A percentile compares a stretch with the other conserved stretches of the same genome.
phyloP scores from a whole-genome alignment of 176 grass and related monocot genomes.

The Cocos nucifera region DNA sequence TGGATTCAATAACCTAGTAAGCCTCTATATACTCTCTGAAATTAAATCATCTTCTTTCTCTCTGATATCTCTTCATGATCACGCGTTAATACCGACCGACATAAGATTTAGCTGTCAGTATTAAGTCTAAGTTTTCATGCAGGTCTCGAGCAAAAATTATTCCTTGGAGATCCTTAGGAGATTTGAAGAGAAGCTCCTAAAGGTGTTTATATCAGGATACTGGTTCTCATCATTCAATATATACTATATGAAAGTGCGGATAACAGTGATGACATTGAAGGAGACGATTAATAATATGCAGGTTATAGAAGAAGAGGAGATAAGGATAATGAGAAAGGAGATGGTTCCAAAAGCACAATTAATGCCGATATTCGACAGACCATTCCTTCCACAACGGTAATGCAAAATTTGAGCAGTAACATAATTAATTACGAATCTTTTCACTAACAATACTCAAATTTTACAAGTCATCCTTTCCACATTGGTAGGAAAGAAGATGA shows the following conservation, averaged over 20 bases:
- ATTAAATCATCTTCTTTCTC: too few species aligned
- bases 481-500: too few species aligned
- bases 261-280: too few species aligned
- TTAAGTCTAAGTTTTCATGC: not conserved
- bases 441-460: too few species aligned
- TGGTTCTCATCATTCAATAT: too few species aligned
- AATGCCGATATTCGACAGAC: constrained; percentile 88
- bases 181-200: constrained; percentile 72
- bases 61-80: too few species aligned
- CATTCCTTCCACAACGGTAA: constrained; percentile 85
- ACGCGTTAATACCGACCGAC: too few species aligned
- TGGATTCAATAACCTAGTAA: constrained; percentile 71
- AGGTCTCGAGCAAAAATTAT: constrained; percentile 87
- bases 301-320: constrained; percentile 86
- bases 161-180: constrained; percentile 69
- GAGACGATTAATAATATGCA: constrained; percentile 1
- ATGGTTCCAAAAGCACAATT: constrained; percentile 96
- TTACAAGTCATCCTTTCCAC: too few species aligned
- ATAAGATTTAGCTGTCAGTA: too few species aligned
- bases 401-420: not conserved
- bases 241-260: too few species aligned
- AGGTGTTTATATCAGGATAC: constrained; percentile 17
- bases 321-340: constrained; percentile 92
- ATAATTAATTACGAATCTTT: too few species aligned
- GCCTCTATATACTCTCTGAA: not conserved